phyloP scores from a whole-genome alignment of 176 grass and related monocot species.

The Paspalum notatum region DNA sequence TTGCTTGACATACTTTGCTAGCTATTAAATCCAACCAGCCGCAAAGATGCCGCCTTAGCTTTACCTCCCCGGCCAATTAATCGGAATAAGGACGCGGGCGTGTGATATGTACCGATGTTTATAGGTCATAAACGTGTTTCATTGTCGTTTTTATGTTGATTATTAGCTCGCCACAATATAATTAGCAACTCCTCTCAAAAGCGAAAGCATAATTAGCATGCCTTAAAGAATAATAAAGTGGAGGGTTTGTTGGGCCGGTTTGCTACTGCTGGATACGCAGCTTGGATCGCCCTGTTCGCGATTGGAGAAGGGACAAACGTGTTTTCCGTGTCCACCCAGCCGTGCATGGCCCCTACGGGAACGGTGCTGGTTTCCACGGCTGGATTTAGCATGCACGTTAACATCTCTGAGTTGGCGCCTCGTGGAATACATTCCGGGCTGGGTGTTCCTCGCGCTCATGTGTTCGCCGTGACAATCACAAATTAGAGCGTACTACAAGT shows the following conservation, averaged over 20 bases:
- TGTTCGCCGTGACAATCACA: no score
- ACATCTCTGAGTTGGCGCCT: no score
- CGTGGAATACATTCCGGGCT: no score
- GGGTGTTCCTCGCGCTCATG: no score
- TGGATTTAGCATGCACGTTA: background rate
- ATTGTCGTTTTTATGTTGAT: background rate
- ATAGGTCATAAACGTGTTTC: no score
- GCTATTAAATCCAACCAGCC: constrained; percentile 12
- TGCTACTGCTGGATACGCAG: constrained; percentile 8
- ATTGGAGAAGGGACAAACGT: background rate
- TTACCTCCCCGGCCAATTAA: background rate
- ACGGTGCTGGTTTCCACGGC: background rate
- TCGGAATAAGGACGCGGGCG: background rate
- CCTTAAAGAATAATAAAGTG: background rate
- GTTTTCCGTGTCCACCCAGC: constrained; percentile 21
- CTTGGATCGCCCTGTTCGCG: background rate
- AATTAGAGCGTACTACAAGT: no score
- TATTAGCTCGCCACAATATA: background rate
- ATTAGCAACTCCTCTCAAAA: background rate
- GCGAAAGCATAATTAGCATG: background rate
- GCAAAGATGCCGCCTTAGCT: background rate
- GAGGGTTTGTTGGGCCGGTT: background rate
- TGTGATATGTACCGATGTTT: no score
- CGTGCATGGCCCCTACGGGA: constrained; percentile 18
- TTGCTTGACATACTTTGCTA: background rate